phyloP scores from a whole-genome alignment of 2,329 filamentous ascomycete genomes.

The Nemania serpens region DNA sequence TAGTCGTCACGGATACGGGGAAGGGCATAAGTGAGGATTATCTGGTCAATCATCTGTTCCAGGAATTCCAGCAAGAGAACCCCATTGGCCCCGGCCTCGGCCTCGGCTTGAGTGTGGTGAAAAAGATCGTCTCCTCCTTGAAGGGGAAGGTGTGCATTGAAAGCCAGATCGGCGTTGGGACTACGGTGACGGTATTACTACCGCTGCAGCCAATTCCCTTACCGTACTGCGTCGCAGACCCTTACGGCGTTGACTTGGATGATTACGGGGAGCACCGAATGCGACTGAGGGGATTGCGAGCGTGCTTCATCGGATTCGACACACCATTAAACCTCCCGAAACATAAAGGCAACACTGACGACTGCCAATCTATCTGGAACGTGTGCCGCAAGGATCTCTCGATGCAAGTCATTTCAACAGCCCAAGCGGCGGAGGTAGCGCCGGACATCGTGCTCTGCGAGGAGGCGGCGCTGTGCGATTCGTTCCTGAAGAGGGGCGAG shows the following conservation, averaged over 20 bases:
- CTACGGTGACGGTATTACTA: slow-evolving; percentile 29
- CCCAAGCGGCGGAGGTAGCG: slow-evolving; percentile 8
- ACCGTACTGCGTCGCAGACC: slow-evolving; percentile 29
- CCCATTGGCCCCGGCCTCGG: slow-evolving; percentile 64
- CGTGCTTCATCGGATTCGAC: slow-evolving; percentile 21
- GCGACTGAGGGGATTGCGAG: slow-evolving; percentile 20
- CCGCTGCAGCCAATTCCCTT: slow-evolving; percentile 39
- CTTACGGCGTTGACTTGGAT: slow-evolving; percentile 1
- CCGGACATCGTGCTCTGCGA: slow-evolving; percentile 36
- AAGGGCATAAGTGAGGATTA: slow-evolving; percentile 68
- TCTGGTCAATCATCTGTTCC: slow-evolving; percentile 63
- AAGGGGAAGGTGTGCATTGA: slow-evolving; percentile 29
- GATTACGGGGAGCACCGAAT: slow-evolving; percentile 15
- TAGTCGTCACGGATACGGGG: slow-evolving; percentile 67
- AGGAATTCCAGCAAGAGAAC: slow-evolving; percentile 68
- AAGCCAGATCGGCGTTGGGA: slow-evolving; percentile 35
- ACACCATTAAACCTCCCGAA: slow-evolving; percentile 13
- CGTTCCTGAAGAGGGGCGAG: slow-evolving; percentile 2
- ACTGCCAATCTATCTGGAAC: slow-evolving; percentile 21
- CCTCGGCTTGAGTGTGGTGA: slow-evolving; percentile 68
- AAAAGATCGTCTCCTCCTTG: slow-evolving; percentile 50
- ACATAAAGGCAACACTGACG: neutral
- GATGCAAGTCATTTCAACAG: slow-evolving; percentile 18
- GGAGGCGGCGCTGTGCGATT: slow-evolving; percentile 25
- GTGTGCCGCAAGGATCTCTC: slow-evolving; percentile 17